Percentiles rank a stretch among this genome's conserved stretches.
phyloP scores from a whole-genome alignment of 2,329 filamentous ascomycete species.

The Coniochaeta sp. region DNA sequence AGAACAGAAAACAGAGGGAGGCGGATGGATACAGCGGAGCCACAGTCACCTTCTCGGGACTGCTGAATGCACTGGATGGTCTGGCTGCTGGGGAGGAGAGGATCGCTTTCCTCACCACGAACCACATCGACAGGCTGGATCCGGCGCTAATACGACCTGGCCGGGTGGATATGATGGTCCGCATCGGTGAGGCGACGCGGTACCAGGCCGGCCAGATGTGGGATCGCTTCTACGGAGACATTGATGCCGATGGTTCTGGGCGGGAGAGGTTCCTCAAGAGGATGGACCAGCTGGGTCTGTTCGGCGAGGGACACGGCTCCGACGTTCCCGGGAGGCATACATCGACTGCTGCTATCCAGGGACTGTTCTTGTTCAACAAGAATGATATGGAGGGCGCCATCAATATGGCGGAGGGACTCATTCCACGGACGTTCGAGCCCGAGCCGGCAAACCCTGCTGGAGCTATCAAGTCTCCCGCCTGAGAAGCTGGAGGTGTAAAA shows the following conservation, averaged over 20 bases:
- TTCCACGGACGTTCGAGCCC: constrained; percentile 49
- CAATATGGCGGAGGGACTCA: constrained; percentile 62
- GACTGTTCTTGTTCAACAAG: constrained; percentile 93
- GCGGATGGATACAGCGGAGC: constrained; percentile 78
- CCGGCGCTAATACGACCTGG: constrained; percentile 86
- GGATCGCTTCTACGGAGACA: constrained; percentile 88
- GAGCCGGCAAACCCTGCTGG: constrained; percentile 31
- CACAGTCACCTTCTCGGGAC: constrained; percentile 88
- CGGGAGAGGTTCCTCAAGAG: constrained; percentile 64
- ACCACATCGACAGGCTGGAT: constrained; percentile 84
- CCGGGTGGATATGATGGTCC: constrained; percentile 86
- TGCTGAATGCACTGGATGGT: constrained; percentile 81
- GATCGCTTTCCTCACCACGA: constrained; percentile 89
- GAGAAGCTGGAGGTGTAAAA: background rate
- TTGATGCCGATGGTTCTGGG: constrained; percentile 57
- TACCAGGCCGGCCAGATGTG: constrained; percentile 84
- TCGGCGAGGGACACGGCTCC: constrained; percentile 44
- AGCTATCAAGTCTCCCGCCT: constrained; percentile 32
- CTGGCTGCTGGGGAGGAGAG: constrained; percentile 93
- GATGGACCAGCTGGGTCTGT: constrained; percentile 63
- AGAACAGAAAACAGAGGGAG: constrained; percentile 70
- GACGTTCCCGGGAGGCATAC: constrained; percentile 46
- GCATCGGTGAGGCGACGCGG: constrained; percentile 79
- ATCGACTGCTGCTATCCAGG: constrained; percentile 89
- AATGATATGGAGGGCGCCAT: constrained; percentile 83